Evolutionary conservation across 2,329 filamentous ascomycete genomes (phyloP).

Genomic region (Furcasterigmium furcatum): DNA sequence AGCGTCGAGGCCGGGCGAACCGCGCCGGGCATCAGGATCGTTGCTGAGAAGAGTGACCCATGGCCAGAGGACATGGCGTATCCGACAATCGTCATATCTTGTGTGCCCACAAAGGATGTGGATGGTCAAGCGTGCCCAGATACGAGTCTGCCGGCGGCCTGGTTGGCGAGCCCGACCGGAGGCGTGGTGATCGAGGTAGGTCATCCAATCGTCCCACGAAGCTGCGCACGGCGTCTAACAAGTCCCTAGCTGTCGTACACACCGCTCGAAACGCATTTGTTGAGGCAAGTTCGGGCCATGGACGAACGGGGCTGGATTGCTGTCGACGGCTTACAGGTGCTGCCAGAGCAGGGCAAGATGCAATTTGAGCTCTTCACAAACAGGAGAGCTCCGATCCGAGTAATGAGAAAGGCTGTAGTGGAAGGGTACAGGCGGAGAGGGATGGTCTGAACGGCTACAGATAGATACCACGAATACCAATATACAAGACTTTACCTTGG

Average conservation of each 20-base stretch:
- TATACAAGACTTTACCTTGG: too few relatives aligned
- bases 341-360: slow-evolving; percentile 59
- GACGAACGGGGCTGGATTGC: slow-evolving; percentile 50
- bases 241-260: neutral
- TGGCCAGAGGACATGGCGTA: slow-evolving; percentile 9
- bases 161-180: slow-evolving; percentile 55
- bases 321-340: slow-evolving; percentile 56
- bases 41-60: slow-evolving; percentile 7
- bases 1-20: neutral
- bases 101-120: slow-evolving; percentile 3
- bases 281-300: slow-evolving; percentile 48
- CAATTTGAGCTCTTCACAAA: slow-evolving; percentile 63
- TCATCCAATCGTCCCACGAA: too few relatives aligned
- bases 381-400: slow-evolving; percentile 49
- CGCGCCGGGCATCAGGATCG: slow-evolving; percentile 22
- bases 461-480: too few relatives aligned
- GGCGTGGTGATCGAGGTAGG: slow-evolving; percentile 48
- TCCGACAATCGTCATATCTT: slow-evolving; percentile 13
- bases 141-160: slow-evolving; percentile 52
- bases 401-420: slow-evolving; percentile 35
- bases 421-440: neutral
- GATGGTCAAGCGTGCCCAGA: slow-evolving; percentile 6
- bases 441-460: too few relatives aligned
- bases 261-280: slow-evolving; percentile 50
- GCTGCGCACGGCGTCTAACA: too few relatives aligned